Base-by-base conservation (phyloP, 768 basidiomycete species). In the Clathrus columnatus region DNA sequence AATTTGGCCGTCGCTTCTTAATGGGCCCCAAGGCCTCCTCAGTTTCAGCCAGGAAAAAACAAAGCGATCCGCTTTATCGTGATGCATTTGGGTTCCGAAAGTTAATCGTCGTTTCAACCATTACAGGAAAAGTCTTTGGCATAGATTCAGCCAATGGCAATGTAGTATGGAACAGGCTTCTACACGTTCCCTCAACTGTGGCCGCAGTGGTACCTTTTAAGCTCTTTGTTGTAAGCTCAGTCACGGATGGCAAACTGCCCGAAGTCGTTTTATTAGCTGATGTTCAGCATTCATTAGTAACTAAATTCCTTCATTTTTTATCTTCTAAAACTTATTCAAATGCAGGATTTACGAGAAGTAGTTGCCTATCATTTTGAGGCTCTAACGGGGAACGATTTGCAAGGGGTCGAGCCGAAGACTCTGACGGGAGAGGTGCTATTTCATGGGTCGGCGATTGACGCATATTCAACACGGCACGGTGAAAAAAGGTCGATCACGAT, bases 31-130 rank as follows among this genome's bases (percentile, higher is more conserved):
- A 82, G 61, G 79, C 75, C 2, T 76, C 82, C 1, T 72, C 75
- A 3, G 72, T 69, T 20, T 73, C 69, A 20, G 20, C 53, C 1
- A 60, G 65, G 47, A 60, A 67, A 26, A 30, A 44, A 17, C 65
- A 68, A 16, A 59, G 64, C 28, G 73, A 70, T 21, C 56, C 69
- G 0, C 72, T 84, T 0, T 70, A 74, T 56, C 81, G 89, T 4
- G 91, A 94, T 63, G 68, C 83, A 0, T 95, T 94, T 65, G 92
- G 91, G 0, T 91, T 96, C 70, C 77, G 85, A 32, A 90, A 96
- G 64, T 67, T 96, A 26, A 78, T 94, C 45, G 78, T 95, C 4
- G 76, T 73, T 5, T 86, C 83, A 0, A 91, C 87, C 2, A 61
- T 72, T 0, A 73, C 77, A 26, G 91, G 91, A 1, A 91, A 90